Conservation (phyloP, 2,329 filamentous ascomycete species). For the Aspergillus pseudoglaucus region DNA sequence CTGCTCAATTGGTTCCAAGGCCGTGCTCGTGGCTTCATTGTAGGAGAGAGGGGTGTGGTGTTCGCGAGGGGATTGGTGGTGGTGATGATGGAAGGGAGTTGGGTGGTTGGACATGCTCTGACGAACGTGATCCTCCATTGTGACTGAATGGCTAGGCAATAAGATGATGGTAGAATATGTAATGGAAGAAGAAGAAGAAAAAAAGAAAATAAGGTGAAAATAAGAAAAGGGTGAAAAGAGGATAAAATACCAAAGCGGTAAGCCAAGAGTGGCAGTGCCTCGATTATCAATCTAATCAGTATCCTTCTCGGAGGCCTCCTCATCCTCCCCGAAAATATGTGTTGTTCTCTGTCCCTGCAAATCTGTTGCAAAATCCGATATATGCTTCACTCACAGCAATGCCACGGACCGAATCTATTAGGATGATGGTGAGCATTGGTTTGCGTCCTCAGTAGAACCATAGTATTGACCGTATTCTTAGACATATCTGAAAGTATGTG, state of each 20-base stretch:
- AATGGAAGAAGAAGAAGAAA: neutral
- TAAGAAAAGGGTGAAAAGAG: neutral
- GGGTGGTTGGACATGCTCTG: conserved; percentile 24
- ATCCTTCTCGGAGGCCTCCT: too few relatives aligned
- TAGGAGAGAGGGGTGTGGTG: conserved; percentile 23
- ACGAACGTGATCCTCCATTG: conserved; percentile 24
- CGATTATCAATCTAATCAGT: neutral
- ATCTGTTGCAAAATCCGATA: too few relatives aligned
- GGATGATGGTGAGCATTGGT: too few relatives aligned
- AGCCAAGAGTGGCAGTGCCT: neutral
- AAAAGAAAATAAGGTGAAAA: too few relatives aligned
- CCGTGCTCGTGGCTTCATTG: conserved; percentile 36
- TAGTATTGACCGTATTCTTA: too few relatives aligned
- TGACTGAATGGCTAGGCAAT: conserved; percentile 1
- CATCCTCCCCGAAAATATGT: too few relatives aligned
- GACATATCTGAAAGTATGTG: too few relatives aligned
- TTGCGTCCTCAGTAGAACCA: too few relatives aligned
- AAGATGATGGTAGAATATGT: neutral
- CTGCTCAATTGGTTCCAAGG: conserved; percentile 30
- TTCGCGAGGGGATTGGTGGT: conserved; percentile 6
- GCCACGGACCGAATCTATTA: too few relatives aligned
- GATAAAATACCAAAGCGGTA: neutral
- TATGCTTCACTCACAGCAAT: too few relatives aligned
- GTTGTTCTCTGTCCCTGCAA: too few relatives aligned
- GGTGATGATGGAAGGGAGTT: conserved; percentile 17